Evolutionary conservation across 192 early-diverging fungal genomes (phyloP), one percentile per base, ranked within the genome.

Genomic region (Rhizoclosmatium globosum): DNA sequence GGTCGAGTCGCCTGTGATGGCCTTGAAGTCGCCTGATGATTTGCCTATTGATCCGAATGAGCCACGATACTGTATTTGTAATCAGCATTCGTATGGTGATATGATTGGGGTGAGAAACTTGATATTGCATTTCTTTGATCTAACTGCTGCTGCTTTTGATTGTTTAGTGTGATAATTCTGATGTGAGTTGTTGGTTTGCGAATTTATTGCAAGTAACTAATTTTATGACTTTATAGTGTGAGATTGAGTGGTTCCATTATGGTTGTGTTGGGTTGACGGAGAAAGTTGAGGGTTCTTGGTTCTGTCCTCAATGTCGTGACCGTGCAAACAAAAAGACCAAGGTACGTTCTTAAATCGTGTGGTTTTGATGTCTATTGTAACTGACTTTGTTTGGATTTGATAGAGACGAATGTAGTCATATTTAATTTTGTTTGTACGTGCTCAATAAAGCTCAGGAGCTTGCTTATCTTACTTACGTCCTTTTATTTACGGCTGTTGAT

Each of bases 171-270:
- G 95, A 98, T 83, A 92, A 93, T 58, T 90, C 91, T 71, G 94
- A 95, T 58, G 70, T 72, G 38, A 74, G 47, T 71, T 47, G 6
- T 45, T 3, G 13, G 56, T 64, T 66, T 48, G 21, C 43, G 19
- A 44, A 3, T 79, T 43, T 47, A 64, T 74, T 3, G 45, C 21
- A 31, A 13, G 13, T 38, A 58, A 57, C 60, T 58, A 21, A 38
- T 68, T 70, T 45, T 47, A 44, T 46, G 47, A 38, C 44, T 57
- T 81, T 41, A 19, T 44, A 77, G 91, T 99, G 98, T 82, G 92
- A 93, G 60, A 92, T 95, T 74, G 97, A 99, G 86, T 99, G 98
- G 98, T 99, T 99, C 88, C 98, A 99, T 85, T 88, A 95, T 72
- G 91, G 88, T 0, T 99, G 98, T 75, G 98, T 97, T 15, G 94